phyloP scores from a whole-genome alignment of 164 flowering plant genomes.

The Magnolia sinica region DNA sequence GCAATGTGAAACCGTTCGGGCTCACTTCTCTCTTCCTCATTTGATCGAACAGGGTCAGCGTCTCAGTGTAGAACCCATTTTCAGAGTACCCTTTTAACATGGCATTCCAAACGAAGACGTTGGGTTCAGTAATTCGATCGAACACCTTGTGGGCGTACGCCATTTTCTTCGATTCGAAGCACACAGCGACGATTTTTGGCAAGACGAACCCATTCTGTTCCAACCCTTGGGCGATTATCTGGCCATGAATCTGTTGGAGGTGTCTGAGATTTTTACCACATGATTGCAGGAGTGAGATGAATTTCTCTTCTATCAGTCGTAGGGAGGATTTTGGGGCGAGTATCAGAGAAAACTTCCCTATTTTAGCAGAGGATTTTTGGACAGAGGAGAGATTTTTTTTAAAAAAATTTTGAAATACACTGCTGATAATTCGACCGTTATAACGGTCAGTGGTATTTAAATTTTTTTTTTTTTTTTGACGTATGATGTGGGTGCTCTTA shows the following conservation, averaged over 20 bases:
- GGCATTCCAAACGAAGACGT: conserved; percentile 44
- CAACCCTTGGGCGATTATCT: conserved; percentile 38
- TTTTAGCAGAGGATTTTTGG: conserved; percentile 3
- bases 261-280: conserved; percentile 34
- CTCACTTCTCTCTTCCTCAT: conserved; percentile 39
- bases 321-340: conserved; percentile 19
- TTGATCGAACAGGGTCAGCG: conserved; percentile 33
- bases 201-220: conserved; percentile 30
- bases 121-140: conserved; percentile 43
- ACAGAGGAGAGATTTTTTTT: not conserved
- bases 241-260: conserved; percentile 48
- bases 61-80: conserved; percentile 32
- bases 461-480: too few species aligned
- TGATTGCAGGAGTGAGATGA: conserved; percentile 48
- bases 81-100: conserved; percentile 54
- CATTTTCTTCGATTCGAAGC: conserved; percentile 23
- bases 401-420: not conserved
- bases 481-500: too few species aligned
- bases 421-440: not conserved
- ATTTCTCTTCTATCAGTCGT: conserved; percentile 42
- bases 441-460: too few species aligned
- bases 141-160: conserved; percentile 43
- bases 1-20: conserved; percentile 60
- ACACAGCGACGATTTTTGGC: conserved; percentile 43
- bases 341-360: conserved; percentile 20